These are phyloP conservation scores for Cenchrus purpureus DNA, from an alignment of 176 grass and related monocot genomes.

Conservation along the genomic window DNA sequence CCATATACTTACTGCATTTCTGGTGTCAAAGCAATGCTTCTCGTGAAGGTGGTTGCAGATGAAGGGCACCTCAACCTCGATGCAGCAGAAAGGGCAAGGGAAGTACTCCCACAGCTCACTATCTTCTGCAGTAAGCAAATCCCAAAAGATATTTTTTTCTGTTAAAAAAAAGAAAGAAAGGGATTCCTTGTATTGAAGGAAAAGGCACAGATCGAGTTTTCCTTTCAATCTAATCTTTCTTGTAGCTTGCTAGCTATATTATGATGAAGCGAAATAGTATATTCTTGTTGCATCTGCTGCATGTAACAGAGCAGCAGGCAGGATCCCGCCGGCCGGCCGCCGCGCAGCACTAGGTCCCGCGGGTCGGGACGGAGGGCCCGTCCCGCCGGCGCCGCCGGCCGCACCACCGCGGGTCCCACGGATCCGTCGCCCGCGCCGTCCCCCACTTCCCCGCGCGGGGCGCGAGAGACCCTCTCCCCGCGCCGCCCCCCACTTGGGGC, in stretches of 20 bases:
- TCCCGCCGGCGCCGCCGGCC: too few relatives aligned
- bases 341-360: too few relatives aligned
- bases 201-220: not conserved
- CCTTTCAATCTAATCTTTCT: not conserved
- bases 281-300: constrained; percentile 10
- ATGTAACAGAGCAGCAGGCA: not conserved
- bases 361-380: too few relatives aligned
- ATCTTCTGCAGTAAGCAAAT: constrained; percentile 50
- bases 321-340: too few relatives aligned
- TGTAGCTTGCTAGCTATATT: not conserved
- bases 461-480: too few relatives aligned
- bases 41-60: constrained; percentile 82
- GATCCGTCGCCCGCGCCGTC: too few relatives aligned
- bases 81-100: constrained; percentile 81
- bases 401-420: too few relatives aligned
- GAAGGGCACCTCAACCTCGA: constrained; percentile 84
- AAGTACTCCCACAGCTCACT: constrained; percentile 84
- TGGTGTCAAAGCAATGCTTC: constrained; percentile 85
- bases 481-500: too few relatives aligned
- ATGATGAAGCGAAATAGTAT: not conserved
- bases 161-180: too few relatives aligned
- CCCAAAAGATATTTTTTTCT: not conserved
- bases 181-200: not conserved
- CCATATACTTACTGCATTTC: constrained; percentile 63
- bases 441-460: too few relatives aligned